Conservation (phyloP, 2,329 filamentous ascomycete genomes). For the Cytospora leucostoma region DNA sequence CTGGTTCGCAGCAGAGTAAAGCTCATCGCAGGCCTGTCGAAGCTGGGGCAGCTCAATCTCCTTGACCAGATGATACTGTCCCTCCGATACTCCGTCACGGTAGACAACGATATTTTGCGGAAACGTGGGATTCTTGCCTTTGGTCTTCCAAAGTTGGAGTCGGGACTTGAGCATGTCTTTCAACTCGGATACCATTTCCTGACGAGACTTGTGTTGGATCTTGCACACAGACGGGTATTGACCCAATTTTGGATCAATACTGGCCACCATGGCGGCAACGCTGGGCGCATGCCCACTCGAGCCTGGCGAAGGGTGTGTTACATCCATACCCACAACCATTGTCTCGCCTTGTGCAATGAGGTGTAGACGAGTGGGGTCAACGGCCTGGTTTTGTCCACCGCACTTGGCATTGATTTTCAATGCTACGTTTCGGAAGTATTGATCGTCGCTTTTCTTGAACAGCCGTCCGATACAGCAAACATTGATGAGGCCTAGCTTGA, state of each 20-base stretch:
- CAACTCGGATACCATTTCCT: slow-evolving; percentile 65
- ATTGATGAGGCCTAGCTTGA: slow-evolving; percentile 57
- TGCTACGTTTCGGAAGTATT: slow-evolving; percentile 56
- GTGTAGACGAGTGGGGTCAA: slow-evolving; percentile 50
- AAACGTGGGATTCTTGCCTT: slow-evolving; percentile 44
- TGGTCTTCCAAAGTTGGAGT: slow-evolving; percentile 56
- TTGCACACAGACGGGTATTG: slow-evolving; percentile 68
- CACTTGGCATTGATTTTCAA: slow-evolving; percentile 69
- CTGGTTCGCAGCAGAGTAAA: slow-evolving; percentile 56
- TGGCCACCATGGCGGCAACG: slow-evolving; percentile 70
- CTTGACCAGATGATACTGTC: slow-evolving; percentile 64
- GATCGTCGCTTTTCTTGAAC: slow-evolving; percentile 47
- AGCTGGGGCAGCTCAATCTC: slow-evolving; percentile 59
- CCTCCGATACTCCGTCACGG: slow-evolving; percentile 75
- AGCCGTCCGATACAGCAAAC: slow-evolving; percentile 47
- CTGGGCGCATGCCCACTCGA: slow-evolving; percentile 65
- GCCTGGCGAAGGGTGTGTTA: slow-evolving; percentile 71
- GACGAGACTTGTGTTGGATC: slow-evolving; percentile 60
- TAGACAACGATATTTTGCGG: slow-evolving; percentile 73
- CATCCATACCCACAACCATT: slow-evolving; percentile 72
- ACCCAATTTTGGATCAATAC: slow-evolving; percentile 56
- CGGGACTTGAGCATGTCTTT: slow-evolving; percentile 63
- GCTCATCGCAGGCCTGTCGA: slow-evolving; percentile 54
- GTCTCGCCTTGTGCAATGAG: slow-evolving; percentile 59
- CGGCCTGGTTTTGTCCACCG: slow-evolving; percentile 59